Evolutionary conservation across 176 grass and related monocot genomes (phyloP).

Genomic region (Metroxylon sagu): DNA sequence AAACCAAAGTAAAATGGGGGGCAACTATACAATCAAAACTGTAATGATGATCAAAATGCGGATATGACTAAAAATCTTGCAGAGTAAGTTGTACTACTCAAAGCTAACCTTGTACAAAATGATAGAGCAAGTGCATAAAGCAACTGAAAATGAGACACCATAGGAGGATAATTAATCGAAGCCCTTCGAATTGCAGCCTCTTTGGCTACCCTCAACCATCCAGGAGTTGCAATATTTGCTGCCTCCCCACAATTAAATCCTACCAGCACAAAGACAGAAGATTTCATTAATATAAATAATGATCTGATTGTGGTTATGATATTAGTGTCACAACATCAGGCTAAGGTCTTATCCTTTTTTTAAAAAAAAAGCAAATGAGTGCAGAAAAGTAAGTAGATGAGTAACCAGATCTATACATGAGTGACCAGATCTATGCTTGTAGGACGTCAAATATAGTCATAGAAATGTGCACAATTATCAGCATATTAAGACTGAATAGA

Average conservation of each 20-base stretch:
- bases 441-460: too few relatives aligned
- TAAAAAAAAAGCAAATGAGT: too few relatives aligned
- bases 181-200: conserved; percentile 98
- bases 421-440: too few relatives aligned
- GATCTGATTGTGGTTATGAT: too few relatives aligned
- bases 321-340: too few relatives aligned
- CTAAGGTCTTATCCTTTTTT: too few relatives aligned
- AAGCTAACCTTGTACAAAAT: conserved; percentile 56
- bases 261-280: conserved; percentile 1
- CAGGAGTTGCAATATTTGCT: conserved; percentile 94
- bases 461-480: too few relatives aligned
- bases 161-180: conserved; percentile 92
- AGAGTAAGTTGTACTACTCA: background rate
- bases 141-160: conserved; percentile 99
- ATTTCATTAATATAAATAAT: too few relatives aligned
- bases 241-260: conserved; percentile 99
- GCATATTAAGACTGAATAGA: too few relatives aligned
- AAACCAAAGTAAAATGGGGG: too few relatives aligned
- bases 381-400: too few relatives aligned
- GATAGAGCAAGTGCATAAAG: conserved; percentile 89
- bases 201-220: conserved; percentile 93
- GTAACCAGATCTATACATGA: too few relatives aligned
- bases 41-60: conserved; percentile 1
- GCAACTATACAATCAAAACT: background rate
- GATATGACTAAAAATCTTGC: background rate